phyloP scores from a whole-genome alignment of 164 flowering plant species.

The Magnolia changhungtana region DNA sequence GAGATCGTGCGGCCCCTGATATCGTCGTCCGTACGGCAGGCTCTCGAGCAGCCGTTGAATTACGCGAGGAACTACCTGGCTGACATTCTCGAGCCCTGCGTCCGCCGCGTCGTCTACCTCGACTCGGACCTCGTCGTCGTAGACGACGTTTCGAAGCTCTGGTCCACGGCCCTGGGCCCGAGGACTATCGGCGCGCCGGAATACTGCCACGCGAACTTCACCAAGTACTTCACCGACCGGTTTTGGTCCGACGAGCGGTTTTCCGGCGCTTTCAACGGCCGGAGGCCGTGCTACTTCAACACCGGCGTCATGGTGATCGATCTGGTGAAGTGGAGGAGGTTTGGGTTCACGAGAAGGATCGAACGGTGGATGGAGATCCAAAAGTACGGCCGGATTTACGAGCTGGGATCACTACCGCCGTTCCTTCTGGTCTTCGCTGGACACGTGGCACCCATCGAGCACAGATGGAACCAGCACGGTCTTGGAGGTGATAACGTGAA shows the following conservation, averaged over 20 bases:
- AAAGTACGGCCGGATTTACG: conserved; percentile 79
- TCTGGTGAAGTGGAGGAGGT: conserved; percentile 71
- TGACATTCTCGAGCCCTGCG: conserved; percentile 31
- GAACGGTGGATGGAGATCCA: conserved; percentile 98
- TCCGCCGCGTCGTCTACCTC: conserved; percentile 33
- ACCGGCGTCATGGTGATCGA: conserved; percentile 99
- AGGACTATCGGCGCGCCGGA: conserved; percentile 36
- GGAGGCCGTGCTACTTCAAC: conserved; percentile 87
- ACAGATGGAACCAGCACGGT: conserved; percentile 97
- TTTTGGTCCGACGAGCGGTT: conserved; percentile 28
- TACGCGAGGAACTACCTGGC: conserved; percentile 37
- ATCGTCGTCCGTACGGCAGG: conserved; percentile 35
- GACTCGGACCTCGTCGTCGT: conserved; percentile 41
- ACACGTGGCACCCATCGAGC: conserved; percentile 89
- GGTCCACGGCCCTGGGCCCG: conserved; percentile 23
- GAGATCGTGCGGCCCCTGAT: conserved; percentile 21
- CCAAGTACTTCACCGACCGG: conserved; percentile 29
- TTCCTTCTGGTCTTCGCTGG: conserved; percentile 87
- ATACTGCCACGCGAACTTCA: conserved; percentile 41
- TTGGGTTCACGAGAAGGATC: conserved; percentile 72
- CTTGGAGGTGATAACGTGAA: conserved; percentile 88
- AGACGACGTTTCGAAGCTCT: conserved; percentile 34
- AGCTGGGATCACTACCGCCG: conserved; percentile 95
- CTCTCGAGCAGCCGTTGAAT: conserved; percentile 36
- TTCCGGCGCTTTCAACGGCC: conserved; percentile 20